Evolutionary conservation across 2,329 filamentous ascomycete species (phyloP).

Genomic region (Magnaporthiopsis poae): DNA sequence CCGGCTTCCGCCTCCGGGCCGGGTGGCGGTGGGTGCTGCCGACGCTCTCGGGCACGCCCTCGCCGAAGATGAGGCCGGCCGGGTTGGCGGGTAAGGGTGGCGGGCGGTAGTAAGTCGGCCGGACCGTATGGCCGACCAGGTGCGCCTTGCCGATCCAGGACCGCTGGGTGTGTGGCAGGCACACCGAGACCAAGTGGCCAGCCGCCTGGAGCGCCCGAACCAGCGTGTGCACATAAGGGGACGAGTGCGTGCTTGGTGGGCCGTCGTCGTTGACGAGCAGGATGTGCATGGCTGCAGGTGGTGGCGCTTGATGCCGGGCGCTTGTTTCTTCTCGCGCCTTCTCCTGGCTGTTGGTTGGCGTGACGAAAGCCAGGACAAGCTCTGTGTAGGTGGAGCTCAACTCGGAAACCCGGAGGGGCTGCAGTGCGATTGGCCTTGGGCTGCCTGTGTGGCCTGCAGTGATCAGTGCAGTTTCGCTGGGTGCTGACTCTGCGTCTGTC

Average conservation of each 20-base stretch:
- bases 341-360: no score
- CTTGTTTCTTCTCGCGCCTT: background rate
- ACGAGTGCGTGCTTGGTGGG: slow-evolving; percentile 66
- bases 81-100: slow-evolving; percentile 25
- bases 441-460: background rate
- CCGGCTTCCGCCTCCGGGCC: slow-evolving; percentile 10
- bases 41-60: slow-evolving; percentile 38
- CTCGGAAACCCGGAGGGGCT: no score
- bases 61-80: slow-evolving; percentile 26
- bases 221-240: slow-evolving; percentile 69
- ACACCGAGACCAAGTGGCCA: slow-evolving; percentile 82
- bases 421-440: background rate
- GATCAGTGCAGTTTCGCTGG: no score
- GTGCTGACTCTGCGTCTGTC: background rate
- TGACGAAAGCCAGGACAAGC: background rate
- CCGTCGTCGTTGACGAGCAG: slow-evolving; percentile 72
- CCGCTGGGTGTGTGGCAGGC: slow-evolving; percentile 80
- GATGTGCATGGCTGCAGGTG: slow-evolving; percentile 45
- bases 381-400: background rate
- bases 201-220: slow-evolving; percentile 59
- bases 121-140: slow-evolving; percentile 80
- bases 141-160: slow-evolving; percentile 99
- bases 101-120: slow-evolving; percentile 71
- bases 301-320: background rate
- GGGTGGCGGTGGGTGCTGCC: slow-evolving; percentile 57